Evolutionary conservation across 768 basidiomycete genomes (phyloP), one percentile per base, ranked within the genome.

Genomic region (Boletus sensibilis): DNA sequence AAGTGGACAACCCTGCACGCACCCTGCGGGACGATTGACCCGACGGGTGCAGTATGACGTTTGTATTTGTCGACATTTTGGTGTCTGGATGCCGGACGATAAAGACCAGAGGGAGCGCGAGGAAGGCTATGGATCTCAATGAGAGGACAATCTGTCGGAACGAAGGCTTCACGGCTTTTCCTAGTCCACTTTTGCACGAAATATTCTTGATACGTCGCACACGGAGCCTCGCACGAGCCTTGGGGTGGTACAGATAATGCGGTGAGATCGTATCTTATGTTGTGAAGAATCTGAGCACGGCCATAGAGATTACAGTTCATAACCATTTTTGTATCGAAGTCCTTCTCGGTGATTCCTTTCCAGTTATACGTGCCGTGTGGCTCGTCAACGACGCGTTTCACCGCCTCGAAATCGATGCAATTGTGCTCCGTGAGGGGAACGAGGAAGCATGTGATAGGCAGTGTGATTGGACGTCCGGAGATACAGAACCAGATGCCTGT

Each of bases 221-320:
- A 78, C 0, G 61, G 69, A 14, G 71, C 72, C 64, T 85, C 86
- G 37, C 73, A 73, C 5, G 84, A 80, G 10, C 78, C 85, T 5
- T 71, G 65, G 0, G 73, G 72, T 4, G 88, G 87, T 10, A 58
- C 61, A 40, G 89, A 88, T 65, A 81, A 66, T 3, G 87, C 87
- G 0, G 86, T 82, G 34, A 92, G 72, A 68, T 93, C 90, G 42
- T 77, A 53, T 34, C 88, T 82, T 56, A 91, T 78, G 34, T 73
- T 72, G 53, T 78, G 80, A 49, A 92, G 75, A 42, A 85, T 60
- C 48, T 82, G 77, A 6, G 80, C 75, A 10, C 83, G 80, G 3
- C 87, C 88, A 31, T 72, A 71, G 56, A 84, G 77, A 63, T 82
- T 79, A 52, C 60, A 72, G 59, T 83, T 85, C 71, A 82, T 75